Evolutionary conservation across 2,329 filamentous ascomycete genomes (phyloP).

Genomic region (Phialophora tarda): DNA sequence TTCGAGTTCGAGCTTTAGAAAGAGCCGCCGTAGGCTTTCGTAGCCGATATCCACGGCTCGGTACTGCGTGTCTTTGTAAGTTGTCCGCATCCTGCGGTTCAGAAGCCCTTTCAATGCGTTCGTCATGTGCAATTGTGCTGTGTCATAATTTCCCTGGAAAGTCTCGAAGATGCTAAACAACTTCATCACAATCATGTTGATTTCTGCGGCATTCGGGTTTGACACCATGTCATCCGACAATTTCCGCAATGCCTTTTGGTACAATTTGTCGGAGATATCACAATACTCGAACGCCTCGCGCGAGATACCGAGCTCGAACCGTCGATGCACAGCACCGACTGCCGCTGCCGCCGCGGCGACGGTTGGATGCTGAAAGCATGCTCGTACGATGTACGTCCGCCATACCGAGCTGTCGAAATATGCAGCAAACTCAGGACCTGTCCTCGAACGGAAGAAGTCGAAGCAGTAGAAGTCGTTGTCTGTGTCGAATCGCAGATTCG

Average conservation of each 20-base stretch:
- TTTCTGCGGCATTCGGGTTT: slow-evolving; percentile 31
- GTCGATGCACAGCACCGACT: slow-evolving; percentile 39
- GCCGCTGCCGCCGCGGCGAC: slow-evolving; percentile 36
- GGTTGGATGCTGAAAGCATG: slow-evolving; percentile 35
- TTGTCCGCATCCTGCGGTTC: slow-evolving; percentile 31
- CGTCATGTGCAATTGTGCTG: slow-evolving; percentile 33
- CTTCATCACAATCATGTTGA: slow-evolving; percentile 37
- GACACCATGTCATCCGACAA: slow-evolving; percentile 30
- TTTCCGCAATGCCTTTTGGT: slow-evolving; percentile 30
- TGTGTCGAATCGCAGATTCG: slow-evolving; percentile 29
- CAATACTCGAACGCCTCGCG: slow-evolving; percentile 39
- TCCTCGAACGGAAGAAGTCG: slow-evolving; percentile 44
- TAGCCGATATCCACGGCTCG: slow-evolving; percentile 31
- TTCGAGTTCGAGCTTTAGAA: slow-evolving; percentile 34
- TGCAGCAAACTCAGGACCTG: slow-evolving; percentile 38
- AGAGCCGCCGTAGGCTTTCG: slow-evolving; percentile 31
- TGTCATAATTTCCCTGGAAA: slow-evolving; percentile 38
- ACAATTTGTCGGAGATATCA: slow-evolving; percentile 35
- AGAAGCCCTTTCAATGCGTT: slow-evolving; percentile 34
- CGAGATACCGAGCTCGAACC: slow-evolving; percentile 37
- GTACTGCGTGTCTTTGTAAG: slow-evolving; percentile 37
- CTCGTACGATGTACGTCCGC: slow-evolving; percentile 32
- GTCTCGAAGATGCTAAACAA: slow-evolving; percentile 38
- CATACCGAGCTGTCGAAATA: slow-evolving; percentile 41
- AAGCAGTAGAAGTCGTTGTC: slow-evolving; percentile 42